Evolutionary conservation across 768 basidiomycete species (phyloP).

Genomic region (Favolaschia claudopus): DNA sequence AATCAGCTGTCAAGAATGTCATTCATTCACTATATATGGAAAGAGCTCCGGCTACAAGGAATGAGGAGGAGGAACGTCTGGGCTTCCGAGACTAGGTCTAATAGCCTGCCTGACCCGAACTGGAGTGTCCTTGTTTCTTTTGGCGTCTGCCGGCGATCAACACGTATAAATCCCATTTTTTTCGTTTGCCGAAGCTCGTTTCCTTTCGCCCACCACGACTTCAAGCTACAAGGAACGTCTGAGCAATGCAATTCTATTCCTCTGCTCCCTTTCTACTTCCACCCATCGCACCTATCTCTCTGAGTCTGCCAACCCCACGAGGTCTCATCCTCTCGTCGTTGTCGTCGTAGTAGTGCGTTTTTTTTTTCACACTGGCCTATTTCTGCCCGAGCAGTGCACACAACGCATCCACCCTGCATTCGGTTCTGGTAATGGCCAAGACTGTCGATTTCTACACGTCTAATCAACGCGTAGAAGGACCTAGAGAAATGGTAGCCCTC

Average conservation of each 20-base stretch:
- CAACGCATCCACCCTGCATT: conserved; percentile 25
- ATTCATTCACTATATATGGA: no score
- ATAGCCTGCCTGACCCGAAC: no score
- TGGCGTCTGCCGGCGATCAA: conserved; percentile 1
- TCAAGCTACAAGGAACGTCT: no score
- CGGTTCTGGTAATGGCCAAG: conserved; percentile 25
- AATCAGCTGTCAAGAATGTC: no score
- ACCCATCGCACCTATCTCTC: not conserved
- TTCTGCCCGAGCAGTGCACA: conserved; percentile 27
- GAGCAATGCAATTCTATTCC: not conserved
- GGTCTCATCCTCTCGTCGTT: no score
- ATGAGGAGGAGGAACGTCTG: no score
- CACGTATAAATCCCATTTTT: not conserved
- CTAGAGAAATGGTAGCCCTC: conserved; percentile 15
- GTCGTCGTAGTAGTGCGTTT: no score
- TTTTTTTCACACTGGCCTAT: conserved; percentile 3
- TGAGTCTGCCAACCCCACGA: no score
- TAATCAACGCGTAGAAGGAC: conserved; percentile 24
- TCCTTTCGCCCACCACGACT: conserved; percentile 3
- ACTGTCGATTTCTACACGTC: conserved; percentile 19
- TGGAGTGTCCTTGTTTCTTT: not conserved
- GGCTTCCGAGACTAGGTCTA: no score
- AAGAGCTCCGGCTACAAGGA: no score
- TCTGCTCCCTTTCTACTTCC: not conserved
- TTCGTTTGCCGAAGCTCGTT: not conserved